phyloP scores from a whole-genome alignment of 768 basidiomycete species.

The Pleurotus eryngii region DNA sequence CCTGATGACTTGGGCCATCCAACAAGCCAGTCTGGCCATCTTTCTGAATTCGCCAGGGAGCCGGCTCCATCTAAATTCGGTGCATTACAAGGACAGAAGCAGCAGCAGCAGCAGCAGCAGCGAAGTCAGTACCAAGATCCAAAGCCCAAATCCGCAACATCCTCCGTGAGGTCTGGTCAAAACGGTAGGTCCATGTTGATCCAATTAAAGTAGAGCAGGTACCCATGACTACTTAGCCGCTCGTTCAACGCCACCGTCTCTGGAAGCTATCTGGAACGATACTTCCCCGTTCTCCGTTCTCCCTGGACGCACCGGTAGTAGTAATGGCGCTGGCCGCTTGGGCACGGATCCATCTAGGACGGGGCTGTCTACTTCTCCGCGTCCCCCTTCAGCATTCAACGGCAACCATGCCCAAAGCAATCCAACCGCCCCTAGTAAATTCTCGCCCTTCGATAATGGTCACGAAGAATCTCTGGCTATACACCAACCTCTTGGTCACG shows the following conservation, averaged over 20 bases:
- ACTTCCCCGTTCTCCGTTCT: constrained; percentile 73
- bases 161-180: constrained; percentile 20
- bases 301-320: constrained; percentile 47
- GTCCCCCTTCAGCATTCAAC: constrained; percentile 2
- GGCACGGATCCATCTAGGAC: constrained; percentile 30
- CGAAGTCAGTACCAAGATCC: constrained; percentile 4
- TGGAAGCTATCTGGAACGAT: constrained; percentile 82
- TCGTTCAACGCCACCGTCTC: constrained; percentile 41
- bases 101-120: constrained; percentile 11
- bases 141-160: constrained; percentile 12
- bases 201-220: constrained; percentile 8
- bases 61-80: constrained; percentile 17
- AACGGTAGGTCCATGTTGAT: constrained; percentile 17
- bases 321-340: constrained; percentile 29
- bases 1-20: constrained; percentile 25
- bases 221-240: constrained; percentile 26
- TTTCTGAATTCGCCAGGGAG: constrained; percentile 13
- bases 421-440: constrained; percentile 19
- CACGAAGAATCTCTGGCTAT: constrained; percentile 16
- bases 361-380: constrained; percentile 26
- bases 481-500: constrained; percentile 33
- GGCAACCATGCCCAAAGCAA: not conserved
- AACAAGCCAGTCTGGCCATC: constrained; percentile 16
- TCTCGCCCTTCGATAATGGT: constrained; percentile 33
- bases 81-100: constrained; percentile 8